A percentile compares a stretch with the other conserved stretches of the same genome.
phyloP scores from a whole-genome alignment of 2,329 filamentous ascomycete genomes.

The Xylaria sp. region DNA sequence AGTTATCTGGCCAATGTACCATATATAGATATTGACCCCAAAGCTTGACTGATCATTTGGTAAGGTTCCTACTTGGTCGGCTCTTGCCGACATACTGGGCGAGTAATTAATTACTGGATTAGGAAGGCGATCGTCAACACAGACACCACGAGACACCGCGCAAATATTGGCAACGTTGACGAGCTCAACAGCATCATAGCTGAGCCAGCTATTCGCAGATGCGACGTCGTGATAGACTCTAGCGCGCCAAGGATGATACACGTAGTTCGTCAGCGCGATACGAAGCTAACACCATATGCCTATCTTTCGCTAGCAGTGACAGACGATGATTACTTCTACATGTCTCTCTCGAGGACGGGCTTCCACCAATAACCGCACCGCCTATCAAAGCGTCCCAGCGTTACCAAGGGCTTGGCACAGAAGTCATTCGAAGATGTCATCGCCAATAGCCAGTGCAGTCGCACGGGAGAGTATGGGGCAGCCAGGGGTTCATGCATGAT shows the following conservation, averaged over 20 bases:
- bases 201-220: slow-evolving; percentile 33
- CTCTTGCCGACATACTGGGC: slow-evolving; percentile 27
- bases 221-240: slow-evolving; percentile 42
- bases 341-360: slow-evolving; percentile 11
- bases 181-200: slow-evolving; percentile 28
- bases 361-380: slow-evolving; percentile 22
- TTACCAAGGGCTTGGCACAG: slow-evolving; percentile 32
- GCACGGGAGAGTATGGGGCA: slow-evolving; percentile 30
- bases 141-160: slow-evolving; percentile 43
- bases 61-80: slow-evolving; percentile 34
- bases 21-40: slow-evolving; percentile 19
- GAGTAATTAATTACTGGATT: slow-evolving; percentile 39
- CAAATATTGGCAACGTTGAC: slow-evolving; percentile 27
- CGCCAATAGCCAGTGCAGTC: slow-evolving; percentile 30
- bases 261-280: slow-evolving; percentile 37
- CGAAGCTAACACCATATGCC: slow-evolving; percentile 29
- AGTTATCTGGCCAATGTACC: slow-evolving; percentile 1
- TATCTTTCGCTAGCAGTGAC: slow-evolving; percentile 26
- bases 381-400: slow-evolving; percentile 20
- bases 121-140: slow-evolving; percentile 43
- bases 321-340: slow-evolving; percentile 17
- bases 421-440: slow-evolving; percentile 34
- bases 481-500: slow-evolving; percentile 27
- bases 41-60: slow-evolving; percentile 34
- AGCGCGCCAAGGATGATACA: slow-evolving; percentile 28